Evolutionary conservation across 108 stramenopile species (phyloP), one percentile per base, ranked within the genome.

Genomic region (Nannochloropsis gaditana): DNA sequence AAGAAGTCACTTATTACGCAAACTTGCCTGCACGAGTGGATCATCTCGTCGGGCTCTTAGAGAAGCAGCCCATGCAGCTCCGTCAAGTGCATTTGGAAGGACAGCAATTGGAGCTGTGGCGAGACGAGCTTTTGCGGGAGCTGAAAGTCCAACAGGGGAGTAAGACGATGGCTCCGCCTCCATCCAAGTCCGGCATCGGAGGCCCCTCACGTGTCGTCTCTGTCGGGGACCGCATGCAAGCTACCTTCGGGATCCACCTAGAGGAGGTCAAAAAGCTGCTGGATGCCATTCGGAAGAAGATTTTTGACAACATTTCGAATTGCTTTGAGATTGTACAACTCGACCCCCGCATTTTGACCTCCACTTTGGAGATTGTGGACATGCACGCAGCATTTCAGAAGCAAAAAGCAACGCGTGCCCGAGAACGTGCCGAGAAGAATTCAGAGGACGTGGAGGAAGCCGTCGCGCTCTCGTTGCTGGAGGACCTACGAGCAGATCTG

Each of bases 101-200:
- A n/a, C 59, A 73, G 59, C 59, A 73, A n/a, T n/a, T 73, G 59
- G 59, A 73, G n/a, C n/a, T 73, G 59, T 73, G 59, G 59, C 59
- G 59, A n/a, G 59, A 73, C n/a, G 59, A 73, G 59, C 8, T 73
- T 15, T 73, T 73, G 59, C 59, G 59, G n/a, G 59, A 73, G 59
- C 59, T 73, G 19, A 73, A 73, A n/a, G 59, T 73, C 19, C 59
- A 73, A n/a, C 59, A 73, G n/a, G 5, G 59, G 59, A n/a, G 15
- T 73, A 73, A 73, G n/a, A n/a, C 59, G 19, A 15, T n/a, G 15
- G n/a, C 59, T 15, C 15, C 15, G n/a, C 59, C 59, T n/a, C 6
- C 59, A 15, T 73, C 59, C 15, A 11, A 0, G 10, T 50, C 47
- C 59, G 4, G 19, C 19, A n/a, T 2, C 59, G n/a, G 19, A 3